Conservation (phyloP, 768 basidiomycete genomes). For the Boletus sp. region DNA sequence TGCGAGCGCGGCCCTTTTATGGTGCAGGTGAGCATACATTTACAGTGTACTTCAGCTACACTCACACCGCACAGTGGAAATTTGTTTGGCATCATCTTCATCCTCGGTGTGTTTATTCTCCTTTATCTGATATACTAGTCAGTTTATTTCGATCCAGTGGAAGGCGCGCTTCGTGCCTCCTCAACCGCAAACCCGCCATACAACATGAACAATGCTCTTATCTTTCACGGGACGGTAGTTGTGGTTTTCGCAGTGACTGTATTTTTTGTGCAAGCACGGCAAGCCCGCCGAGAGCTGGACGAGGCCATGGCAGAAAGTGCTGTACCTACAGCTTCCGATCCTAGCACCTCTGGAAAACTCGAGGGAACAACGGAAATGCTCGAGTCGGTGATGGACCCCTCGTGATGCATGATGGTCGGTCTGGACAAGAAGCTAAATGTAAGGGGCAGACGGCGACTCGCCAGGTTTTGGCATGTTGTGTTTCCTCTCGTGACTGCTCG, state of each 20-base stretch:
- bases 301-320: constrained; percentile 41
- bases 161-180: constrained; percentile 65
- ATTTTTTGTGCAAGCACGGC: constrained; percentile 55
- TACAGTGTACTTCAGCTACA: neutral
- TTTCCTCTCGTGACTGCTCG: neutral
- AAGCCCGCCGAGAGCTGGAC: constrained; percentile 61
- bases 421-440: neutral
- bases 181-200: constrained; percentile 60
- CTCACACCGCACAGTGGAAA: constrained; percentile 50
- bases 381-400: neutral
- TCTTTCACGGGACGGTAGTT: constrained; percentile 60
- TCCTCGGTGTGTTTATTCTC: constrained; percentile 48
- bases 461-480: neutral
- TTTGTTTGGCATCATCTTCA: constrained; percentile 55
- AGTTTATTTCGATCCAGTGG: constrained; percentile 36
- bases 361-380: neutral
- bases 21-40: constrained; percentile 57
- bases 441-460: neutral
- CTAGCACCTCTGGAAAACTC: neutral
- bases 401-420: neutral
- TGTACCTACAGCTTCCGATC: neutral
- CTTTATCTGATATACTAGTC: neutral
- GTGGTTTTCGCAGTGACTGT: constrained; percentile 38
- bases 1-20: constrained; percentile 69
- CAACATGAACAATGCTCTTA: constrained; percentile 66